Percentiles rank a stretch among this genome's conserved stretches.
phyloP scores from a whole-genome alignment of 495 filamentous ascomycete genomes.

The Daldinia childiae region DNA sequence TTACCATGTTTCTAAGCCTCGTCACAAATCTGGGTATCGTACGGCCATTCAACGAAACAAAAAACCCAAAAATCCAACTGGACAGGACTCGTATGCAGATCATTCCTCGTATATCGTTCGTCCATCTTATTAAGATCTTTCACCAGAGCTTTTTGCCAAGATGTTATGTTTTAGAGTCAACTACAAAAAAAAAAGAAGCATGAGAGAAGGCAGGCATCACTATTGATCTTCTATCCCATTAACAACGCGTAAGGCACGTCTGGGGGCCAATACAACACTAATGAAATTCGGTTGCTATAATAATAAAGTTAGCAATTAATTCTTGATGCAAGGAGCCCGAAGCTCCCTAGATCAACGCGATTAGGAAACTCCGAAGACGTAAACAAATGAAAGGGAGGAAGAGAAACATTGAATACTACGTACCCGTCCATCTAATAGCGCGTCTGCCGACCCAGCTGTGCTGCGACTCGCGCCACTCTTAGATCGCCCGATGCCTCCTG shows the following conservation, averaged over 20 bases:
- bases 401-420: background rate
- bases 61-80: background rate
- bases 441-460: slow-evolving; percentile 56
- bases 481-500: slow-evolving; percentile 28
- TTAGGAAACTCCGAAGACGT: background rate
- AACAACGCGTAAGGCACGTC: slow-evolving; percentile 76
- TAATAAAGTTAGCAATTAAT: background rate
- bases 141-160: background rate
- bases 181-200: background rate
- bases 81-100: background rate
- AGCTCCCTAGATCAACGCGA: background rate
- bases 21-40: slow-evolving; percentile 22
- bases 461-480: slow-evolving; percentile 51
- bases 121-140: background rate
- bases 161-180: slow-evolving; percentile 9
- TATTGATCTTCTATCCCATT: slow-evolving; percentile 60
- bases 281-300: slow-evolving; percentile 73
- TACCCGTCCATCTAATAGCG: slow-evolving; percentile 64
- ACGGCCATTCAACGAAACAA: slow-evolving; percentile 14
- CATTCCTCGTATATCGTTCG: slow-evolving; percentile 7
- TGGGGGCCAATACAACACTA: slow-evolving; percentile 74
- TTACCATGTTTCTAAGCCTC: background rate
- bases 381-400: background rate
- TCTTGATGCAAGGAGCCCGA: background rate
- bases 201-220: background rate